Evolutionary conservation across 441 rosid genomes (phyloP), one percentile per base, ranked within the genome.

Genomic region (Populus hybrid): DNA sequence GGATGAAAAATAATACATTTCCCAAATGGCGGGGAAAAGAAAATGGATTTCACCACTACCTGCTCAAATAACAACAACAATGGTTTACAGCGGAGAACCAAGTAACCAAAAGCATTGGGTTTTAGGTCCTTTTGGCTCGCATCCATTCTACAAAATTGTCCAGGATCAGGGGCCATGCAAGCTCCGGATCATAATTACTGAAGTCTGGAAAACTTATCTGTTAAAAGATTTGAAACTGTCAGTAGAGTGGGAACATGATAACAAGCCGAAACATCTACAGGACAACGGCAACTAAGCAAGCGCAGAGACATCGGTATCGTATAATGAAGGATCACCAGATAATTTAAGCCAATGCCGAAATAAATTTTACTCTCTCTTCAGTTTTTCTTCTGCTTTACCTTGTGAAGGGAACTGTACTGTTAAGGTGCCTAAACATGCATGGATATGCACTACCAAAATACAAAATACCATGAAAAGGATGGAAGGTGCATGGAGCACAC

Each of bases 91-190:
- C 84, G 72, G 83, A 34, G 35, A 24, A 76, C 26, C 14, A 76
- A 77, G 84, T 79, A 8, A 28, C 67, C 70, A 0, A 73, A 26
- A 46, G 75, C 46, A 6, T 38, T 14, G 70, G 53, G 77, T 70
- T 82, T 84, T 76, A 94, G 69, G 87, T 78, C 83, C 88, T 90
- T 81, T 92, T 91, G 24, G 81, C 96, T 75, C 88, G 87, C 81
- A 87, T 79, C 93, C 90, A 88, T 53, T 88, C 89, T 11, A 90
- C 90, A 83, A 87, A 88, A 80, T 82, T 85, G 76, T 90, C 93
- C 14, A 88, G 88, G 75, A 90, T 81, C 78, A 87, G 78, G 11
- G 93, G 93, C 92, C 92, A 90, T 30, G 93, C 93, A 70, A 82
- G 86, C 4, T 73, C 81, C 26, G 88, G 78, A 66, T 90, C 86